Percentiles rank a stretch among this genome's conserved stretches.
phyloP scores from a whole-genome alignment of 306 rosid species.

The Cicer chorassanicum region DNA sequence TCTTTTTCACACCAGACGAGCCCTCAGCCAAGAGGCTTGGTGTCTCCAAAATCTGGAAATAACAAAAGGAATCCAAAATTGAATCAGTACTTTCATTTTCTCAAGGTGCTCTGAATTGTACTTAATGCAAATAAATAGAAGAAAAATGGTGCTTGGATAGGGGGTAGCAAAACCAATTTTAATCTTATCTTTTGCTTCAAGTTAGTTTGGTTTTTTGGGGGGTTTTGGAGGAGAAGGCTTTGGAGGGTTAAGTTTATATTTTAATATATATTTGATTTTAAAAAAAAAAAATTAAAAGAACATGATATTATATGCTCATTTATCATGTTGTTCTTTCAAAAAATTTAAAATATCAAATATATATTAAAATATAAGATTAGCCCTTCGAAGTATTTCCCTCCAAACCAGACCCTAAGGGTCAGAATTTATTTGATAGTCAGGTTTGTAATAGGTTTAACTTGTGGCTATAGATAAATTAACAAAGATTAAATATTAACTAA shows the following conservation, averaged over 20 bases:
- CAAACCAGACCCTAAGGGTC: neutral
- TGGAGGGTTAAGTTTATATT: no score
- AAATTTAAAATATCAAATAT: no score
- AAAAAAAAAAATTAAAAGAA: no score
- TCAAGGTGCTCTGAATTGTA: neutral
- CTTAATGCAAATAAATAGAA: conserved; percentile 12
- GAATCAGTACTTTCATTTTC: neutral
- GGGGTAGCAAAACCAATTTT: neutral
- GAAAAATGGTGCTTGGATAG: neutral
- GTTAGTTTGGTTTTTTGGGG: no score
- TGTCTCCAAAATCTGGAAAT: conserved; percentile 74
- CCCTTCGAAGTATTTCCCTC: no score
- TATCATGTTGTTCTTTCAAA: no score
- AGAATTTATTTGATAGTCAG: neutral
- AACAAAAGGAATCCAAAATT: conserved; percentile 31
- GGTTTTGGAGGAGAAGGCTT: no score
- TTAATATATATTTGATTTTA: no score
- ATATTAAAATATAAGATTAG: no score
- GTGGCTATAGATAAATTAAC: no score
- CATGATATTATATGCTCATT: no score
- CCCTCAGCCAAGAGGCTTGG: conserved; percentile 79
- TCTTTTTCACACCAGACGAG: conserved; percentile 69
- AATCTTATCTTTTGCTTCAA: neutral
- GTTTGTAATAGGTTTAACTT: neutral
- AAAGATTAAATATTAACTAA: no score